These are phyloP conservation scores for Mallotus repandus DNA, from an alignment of 441 rosid species.

Conservation along the genomic window DNA sequence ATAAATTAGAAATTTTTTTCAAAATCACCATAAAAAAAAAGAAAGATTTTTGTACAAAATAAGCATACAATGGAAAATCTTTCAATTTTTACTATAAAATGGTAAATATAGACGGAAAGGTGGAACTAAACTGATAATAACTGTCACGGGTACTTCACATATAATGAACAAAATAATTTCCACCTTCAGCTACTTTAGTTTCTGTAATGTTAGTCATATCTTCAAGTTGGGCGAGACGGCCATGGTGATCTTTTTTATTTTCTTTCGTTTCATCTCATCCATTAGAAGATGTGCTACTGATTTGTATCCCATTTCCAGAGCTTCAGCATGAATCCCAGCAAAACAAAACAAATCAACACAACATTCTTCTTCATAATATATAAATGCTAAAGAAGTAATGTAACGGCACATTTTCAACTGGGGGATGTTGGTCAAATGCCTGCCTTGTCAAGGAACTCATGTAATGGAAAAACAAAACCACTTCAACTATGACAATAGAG, in stretches of 20 bases:
- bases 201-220: not conserved
- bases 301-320: conserved; percentile 42
- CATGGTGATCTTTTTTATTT: not conserved
- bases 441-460: not conserved
- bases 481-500: not conserved
- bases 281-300: conserved; percentile 47
- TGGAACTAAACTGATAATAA: no score
- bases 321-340: conserved; percentile 13
- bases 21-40: no score
- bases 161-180: not conserved
- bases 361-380: not conserved
- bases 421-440: not conserved
- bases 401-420: not conserved
- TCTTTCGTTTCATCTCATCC: conserved; percentile 34
- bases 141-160: no score
- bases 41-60: no score
- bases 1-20: no score
- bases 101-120: no score
- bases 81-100: no score
- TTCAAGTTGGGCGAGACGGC: not conserved
- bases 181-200: not conserved
- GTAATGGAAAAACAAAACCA: no score
- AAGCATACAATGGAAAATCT: no score
- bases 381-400: not conserved
- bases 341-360: not conserved